Evolutionary conservation across 257 asterid genomes (phyloP), one percentile per base, ranked within the genome.

Genomic region (Solanum habrochaites): DNA sequence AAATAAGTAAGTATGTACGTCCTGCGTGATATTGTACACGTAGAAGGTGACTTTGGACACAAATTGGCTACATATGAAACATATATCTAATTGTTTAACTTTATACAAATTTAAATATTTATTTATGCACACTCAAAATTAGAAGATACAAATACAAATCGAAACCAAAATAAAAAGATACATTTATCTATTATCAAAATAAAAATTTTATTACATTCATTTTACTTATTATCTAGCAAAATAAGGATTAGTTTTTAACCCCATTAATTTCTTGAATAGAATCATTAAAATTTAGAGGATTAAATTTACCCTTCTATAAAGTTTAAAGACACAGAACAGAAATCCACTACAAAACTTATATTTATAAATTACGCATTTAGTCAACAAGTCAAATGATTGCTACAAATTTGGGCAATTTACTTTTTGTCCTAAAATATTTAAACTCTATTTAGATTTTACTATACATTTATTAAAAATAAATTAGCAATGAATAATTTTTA

Each of bases 361-460:
- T 32, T 32, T 42, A 11, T 32, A 42, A 14, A 8, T 20, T 49
- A 49, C 31, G 21, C 52, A 15, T 80, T 72, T 80, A 83, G 43
- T 69, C 86, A 80, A 69, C 83, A 87, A 32, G 32, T 67, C 29
- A 60, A 62, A 87, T 83, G 85, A 40, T 42, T 70, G 67, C 73
- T 37, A 78, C 39, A 35, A 67, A 23, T 69, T 69, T 70, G 27
- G 9, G 2, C 15, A 12, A 78, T 27, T 78, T 8, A 18, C 64
- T 47, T 47, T 47, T 80, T 47, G 42, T 47, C 42, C 16, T 16
- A 0, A n/a, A 80, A 80, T 80, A 25, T 45, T 2, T 10, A 15
- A 78, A 45, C 49, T 47, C 20, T 60, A 42, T n/a, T 42, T 75
- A 16, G 8, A 42, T 40, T 40, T 75, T 21, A 74, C 43, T 74